Evolutionary conservation across 371 early-diverging fungal genomes (phyloP).

Genomic region (Phascolomyces articulosus): DNA sequence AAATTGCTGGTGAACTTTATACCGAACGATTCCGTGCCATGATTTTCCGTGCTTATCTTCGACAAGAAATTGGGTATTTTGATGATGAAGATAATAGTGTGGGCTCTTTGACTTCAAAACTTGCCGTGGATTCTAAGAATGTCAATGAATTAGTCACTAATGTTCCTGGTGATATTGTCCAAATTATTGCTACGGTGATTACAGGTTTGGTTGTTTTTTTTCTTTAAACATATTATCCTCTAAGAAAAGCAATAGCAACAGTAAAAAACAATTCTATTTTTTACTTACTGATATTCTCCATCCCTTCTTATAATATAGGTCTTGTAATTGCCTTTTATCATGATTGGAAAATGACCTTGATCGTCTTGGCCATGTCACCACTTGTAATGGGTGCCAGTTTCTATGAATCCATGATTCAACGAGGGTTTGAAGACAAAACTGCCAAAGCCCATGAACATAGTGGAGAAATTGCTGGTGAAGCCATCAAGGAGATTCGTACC

Average conservation of each 20-base stretch:
- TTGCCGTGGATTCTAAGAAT: conserved; percentile 76
- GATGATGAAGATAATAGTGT: conserved; percentile 77
- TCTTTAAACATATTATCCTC: no score
- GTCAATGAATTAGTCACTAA: conserved; percentile 65
- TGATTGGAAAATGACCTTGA: conserved; percentile 63
- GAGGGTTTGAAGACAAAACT: conserved; percentile 60
- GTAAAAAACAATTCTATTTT: no score
- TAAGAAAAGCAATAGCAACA: no score
- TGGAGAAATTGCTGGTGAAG: conserved; percentile 81
- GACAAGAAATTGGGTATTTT: conserved; percentile 84
- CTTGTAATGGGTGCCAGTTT: conserved; percentile 48
- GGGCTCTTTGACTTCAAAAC: conserved; percentile 78
- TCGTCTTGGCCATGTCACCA: conserved; percentile 57
- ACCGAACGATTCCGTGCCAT: conserved; percentile 56
- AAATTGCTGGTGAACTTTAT: conserved; percentile 51
- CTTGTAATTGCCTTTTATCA: conserved; percentile 50
- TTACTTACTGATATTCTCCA: not conserved
- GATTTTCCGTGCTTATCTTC: conserved; percentile 55
- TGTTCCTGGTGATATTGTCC: conserved; percentile 54
- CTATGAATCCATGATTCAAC: conserved; percentile 43
- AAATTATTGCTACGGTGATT: conserved; percentile 44
- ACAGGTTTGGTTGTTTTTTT: conserved; percentile 11
- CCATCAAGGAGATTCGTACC: conserved; percentile 86
- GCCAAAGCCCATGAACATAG: conserved; percentile 70
- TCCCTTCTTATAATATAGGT: conserved; percentile 11